Evolutionary conservation across 1,284 basidiomycete species (phyloP).

Genomic region (Wallemia ichthyophaga): DNA sequence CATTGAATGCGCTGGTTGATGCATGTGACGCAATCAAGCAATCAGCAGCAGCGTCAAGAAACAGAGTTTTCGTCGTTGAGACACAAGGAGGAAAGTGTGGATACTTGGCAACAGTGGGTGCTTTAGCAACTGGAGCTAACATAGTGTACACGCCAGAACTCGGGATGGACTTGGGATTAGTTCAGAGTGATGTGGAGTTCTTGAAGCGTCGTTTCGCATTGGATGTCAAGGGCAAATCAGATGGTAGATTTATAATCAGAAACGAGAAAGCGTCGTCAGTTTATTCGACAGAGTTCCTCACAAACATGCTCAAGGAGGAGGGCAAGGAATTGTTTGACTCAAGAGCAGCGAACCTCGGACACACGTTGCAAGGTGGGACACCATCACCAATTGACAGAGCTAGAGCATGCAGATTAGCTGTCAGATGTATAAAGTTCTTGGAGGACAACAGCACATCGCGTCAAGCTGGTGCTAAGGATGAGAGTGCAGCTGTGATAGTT

Average conservation of each 20-base stretch:
- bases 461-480: slow-evolving; percentile 20
- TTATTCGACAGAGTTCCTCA: slow-evolving; percentile 74
- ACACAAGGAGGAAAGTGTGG: slow-evolving; percentile 92
- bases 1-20: slow-evolving; percentile 82
- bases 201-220: slow-evolving; percentile 57
- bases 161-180: slow-evolving; percentile 50
- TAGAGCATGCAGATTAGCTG: slow-evolving; percentile 58
- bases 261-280: slow-evolving; percentile 63
- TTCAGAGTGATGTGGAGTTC: slow-evolving; percentile 65
- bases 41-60: slow-evolving; percentile 75
- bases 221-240: slow-evolving; percentile 61
- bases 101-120: slow-evolving; percentile 81
- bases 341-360: slow-evolving; percentile 70
- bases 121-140: slow-evolving; percentile 70
- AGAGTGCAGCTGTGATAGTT: slow-evolving; percentile 66
- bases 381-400: slow-evolving; percentile 82
- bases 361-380: slow-evolving; percentile 80
- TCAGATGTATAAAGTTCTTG: slow-evolving; percentile 81
- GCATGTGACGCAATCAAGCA: slow-evolving; percentile 97
- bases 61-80: slow-evolving; percentile 89
- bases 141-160: slow-evolving; percentile 81
- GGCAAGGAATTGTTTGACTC: slow-evolving; percentile 75
- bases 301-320: slow-evolving; percentile 80
- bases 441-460: slow-evolving; percentile 39
- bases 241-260: slow-evolving; percentile 78